These are phyloP conservation scores for Sporothrix euskadiensis DNA, from an alignment of 2,329 filamentous ascomycete species.

Conservation along the genomic window DNA sequence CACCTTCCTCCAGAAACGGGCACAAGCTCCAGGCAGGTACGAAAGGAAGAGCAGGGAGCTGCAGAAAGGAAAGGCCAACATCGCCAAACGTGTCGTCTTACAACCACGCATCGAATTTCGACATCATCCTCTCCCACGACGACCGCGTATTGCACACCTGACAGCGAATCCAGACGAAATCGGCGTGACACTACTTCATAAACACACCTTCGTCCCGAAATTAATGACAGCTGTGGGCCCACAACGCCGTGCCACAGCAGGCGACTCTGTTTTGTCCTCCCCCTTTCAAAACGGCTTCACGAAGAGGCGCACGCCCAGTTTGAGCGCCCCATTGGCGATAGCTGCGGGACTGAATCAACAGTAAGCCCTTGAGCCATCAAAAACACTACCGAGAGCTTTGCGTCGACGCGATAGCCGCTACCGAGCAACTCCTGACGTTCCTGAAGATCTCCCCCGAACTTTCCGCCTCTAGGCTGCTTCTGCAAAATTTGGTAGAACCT, in stretches of 20 bases:
- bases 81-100: conserved; percentile 18
- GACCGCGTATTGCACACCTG: background rate
- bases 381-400: background rate
- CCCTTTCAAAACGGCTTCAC: background rate
- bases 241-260: conserved; percentile 2
- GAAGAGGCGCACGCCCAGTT: background rate
- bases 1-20: background rate
- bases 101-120: background rate
- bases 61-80: background rate
- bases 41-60: conserved; percentile 10
- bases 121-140: background rate
- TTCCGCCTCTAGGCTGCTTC: background rate
- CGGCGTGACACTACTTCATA: background rate
- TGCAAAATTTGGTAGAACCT: background rate
- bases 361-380: background rate
- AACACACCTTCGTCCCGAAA: background rate
- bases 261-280: background rate
- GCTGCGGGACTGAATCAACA: background rate
- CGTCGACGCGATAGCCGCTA: background rate
- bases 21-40: conserved; percentile 3
- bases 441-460: background rate
- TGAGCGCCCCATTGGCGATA: conserved; percentile 14
- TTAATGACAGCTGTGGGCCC: conserved; percentile 15
- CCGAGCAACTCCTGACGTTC: background rate
- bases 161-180: background rate